Base-by-base conservation (phyloP, 495 filamentous ascomycete genomes). In the Penicillium parvum region DNA sequence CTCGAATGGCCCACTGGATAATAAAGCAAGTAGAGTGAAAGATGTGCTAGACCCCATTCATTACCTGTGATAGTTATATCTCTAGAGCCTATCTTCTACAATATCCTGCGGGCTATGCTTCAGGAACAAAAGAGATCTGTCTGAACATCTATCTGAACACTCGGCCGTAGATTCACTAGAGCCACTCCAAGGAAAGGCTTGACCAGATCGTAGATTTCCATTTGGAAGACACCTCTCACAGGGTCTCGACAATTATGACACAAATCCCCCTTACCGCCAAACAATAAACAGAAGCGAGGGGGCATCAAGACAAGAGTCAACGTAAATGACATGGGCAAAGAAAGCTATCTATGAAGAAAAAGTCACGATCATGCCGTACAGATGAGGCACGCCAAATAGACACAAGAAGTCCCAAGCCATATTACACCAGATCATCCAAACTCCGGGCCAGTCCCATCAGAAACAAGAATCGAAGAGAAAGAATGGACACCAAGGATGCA, bases 401-500 rank as follows among this genome's bases (percentile, higher is more conserved):
- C 26, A 38, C 26, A 40, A 47, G 34, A 37, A 44, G 32, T 34
- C 18, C 40, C 34, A 38, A 40, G 22, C 16, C 36, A 47, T 40
- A 58, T 52, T 55, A 55, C 52, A 52, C 47, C 52, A 52, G 47
- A 58, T 57, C 38, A 39, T 40, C 38, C 47, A 29, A 52, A 55
- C 57, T 51, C 53, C 50, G 34, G 36, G 37, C 45, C 48, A 26
- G 33, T 53, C 41, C 53, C 42, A 39, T 35, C 36, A 42, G 27
- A 27, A 19, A 34, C 33, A 38, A 41, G 16, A 52, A 50, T 15
- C 6, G 44, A 39, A 44, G 20, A 40, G 10, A 50, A 44, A 20
- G 53, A 57, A 51, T 19, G 46, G 47, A 60, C 50, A 50, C 50
- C 53, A 60, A 49, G 41, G 35, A 57, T 57, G 44, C 46, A 50